Percentiles rank a stretch among this genome's conserved stretches.
Evolutionary conservation across 2,329 filamentous ascomycete species (phyloP).

Genomic region (Sarocladiaceae sp.): DNA sequence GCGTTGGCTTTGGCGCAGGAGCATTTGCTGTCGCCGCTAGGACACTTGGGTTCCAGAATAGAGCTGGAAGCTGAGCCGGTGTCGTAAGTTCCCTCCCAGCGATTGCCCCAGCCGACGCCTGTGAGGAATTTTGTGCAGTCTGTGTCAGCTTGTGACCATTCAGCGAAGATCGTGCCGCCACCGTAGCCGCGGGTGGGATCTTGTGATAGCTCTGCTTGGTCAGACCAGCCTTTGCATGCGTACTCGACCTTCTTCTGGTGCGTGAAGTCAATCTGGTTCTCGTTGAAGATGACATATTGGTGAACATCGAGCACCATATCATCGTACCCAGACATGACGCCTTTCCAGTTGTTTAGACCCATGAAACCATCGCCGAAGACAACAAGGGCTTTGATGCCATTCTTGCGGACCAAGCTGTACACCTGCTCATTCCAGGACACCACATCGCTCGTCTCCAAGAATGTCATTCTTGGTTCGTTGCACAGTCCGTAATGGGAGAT

Average conservation of each 20-base stretch:
- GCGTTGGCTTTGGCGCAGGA: conserved; percentile 74
- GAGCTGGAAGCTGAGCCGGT: conserved; percentile 58
- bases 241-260: conserved; percentile 83
- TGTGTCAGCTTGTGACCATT: conserved; percentile 97
- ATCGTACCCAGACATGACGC: conserved; percentile 66
- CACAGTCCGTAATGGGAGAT: conserved; percentile 89
- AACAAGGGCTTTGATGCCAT: conserved; percentile 68
- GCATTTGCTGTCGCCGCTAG: conserved; percentile 61
- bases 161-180: conserved; percentile 82
- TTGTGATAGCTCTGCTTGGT: conserved; percentile 70
- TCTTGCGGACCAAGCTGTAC: conserved; percentile 66
- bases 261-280: conserved; percentile 73
- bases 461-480: conserved; percentile 90
- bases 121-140: conserved; percentile 87
- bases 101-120: conserved; percentile 80
- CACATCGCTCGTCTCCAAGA: conserved; percentile 61
- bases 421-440: conserved; percentile 76
- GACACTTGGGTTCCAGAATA: conserved; percentile 71
- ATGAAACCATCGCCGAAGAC: conserved; percentile 95
- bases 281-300: conserved; percentile 98
- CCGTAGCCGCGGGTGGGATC: conserved; percentile 77
- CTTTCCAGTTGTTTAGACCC: conserved; percentile 87
- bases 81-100: conserved; percentile 86
- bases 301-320: conserved; percentile 90
- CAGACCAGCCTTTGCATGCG: conserved; percentile 81